A percentile compares a stretch with the other conserved stretches of the same genome.
Conservation (phyloP, 148 eudicot species). For the Rhododendron vialii region DNA sequence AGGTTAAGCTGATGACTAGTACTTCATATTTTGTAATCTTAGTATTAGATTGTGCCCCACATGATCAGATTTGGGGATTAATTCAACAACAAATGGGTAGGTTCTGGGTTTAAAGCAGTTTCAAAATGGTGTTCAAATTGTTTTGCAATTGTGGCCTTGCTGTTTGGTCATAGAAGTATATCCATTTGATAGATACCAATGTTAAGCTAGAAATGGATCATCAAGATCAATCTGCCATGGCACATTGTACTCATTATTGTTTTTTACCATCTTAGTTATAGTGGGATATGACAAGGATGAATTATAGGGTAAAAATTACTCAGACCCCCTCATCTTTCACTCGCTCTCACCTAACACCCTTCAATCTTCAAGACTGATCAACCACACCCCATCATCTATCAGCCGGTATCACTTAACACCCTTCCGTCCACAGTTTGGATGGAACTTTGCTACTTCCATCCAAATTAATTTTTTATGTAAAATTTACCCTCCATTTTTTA, state of each 20-base stretch:
- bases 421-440: no score
- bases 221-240: neutral
- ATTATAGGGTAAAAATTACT: no score
- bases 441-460: no score
- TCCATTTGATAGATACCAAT: neutral
- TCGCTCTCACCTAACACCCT: no score
- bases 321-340: no score
- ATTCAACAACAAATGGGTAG: neutral
- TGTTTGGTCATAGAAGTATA: neutral
- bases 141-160: neutral
- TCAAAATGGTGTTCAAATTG: neutral
- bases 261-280: neutral
- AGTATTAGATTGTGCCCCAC: neutral
- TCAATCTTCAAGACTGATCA: no score
- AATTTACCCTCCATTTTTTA: no score
- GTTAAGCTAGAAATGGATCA: neutral
- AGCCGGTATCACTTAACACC: no score
- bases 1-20: neutral
- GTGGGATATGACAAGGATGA: neutral
- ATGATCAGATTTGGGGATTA: neutral
- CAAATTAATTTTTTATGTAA: no score
- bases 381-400: no score
- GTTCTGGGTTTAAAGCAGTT: neutral
- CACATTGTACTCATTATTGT: neutral
- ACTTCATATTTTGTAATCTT: neutral